Percentiles rank a stretch among this genome's conserved stretches.
Evolutionary conservation across 2,329 filamentous ascomycete species (phyloP).

Genomic region (Fusarium liriodendri): DNA sequence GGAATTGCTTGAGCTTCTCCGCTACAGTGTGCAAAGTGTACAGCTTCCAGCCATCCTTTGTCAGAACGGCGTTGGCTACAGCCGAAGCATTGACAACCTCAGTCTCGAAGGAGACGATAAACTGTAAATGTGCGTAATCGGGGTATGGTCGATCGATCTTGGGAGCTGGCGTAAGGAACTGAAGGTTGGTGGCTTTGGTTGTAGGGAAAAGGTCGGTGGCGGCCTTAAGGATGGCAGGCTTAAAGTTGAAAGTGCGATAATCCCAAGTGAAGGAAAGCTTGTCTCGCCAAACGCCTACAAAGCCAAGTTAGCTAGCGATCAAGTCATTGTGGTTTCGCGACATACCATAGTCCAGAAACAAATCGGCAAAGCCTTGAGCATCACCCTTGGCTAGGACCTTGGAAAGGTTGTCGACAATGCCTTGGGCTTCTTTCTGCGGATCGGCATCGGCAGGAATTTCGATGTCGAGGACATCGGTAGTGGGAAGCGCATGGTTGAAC

Average conservation of each 20-base stretch:
- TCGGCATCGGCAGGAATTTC: constrained; percentile 41
- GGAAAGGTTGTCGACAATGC: constrained; percentile 40
- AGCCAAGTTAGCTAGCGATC: constrained; percentile 19
- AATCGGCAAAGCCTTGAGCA: constrained; percentile 5
- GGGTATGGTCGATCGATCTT: background rate
- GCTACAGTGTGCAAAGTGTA: constrained; percentile 50
- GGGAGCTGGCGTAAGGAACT: constrained; percentile 3
- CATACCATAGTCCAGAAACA: constrained; percentile 6
- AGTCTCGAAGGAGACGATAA: constrained; percentile 31
- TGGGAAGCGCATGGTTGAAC: constrained; percentile 49
- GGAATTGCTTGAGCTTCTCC: constrained; percentile 47
- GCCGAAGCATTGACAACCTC: constrained; percentile 46
- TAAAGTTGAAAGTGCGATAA: constrained; percentile 50
- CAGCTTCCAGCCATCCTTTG: constrained; percentile 48
- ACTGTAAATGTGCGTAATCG: background rate
- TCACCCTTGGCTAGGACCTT: background rate
- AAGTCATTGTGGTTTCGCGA: background rate
- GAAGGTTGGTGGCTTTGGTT: constrained; percentile 41
- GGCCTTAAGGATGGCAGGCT: constrained; percentile 45
- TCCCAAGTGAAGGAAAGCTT: constrained; percentile 52
- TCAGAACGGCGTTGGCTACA: constrained; percentile 47
- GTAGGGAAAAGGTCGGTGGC: constrained; percentile 46
- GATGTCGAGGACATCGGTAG: constrained; percentile 44
- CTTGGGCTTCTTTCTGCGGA: constrained; percentile 17
- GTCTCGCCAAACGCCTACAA: constrained; percentile 49